Percentiles rank a stretch among this genome's conserved stretches.
Conservation (phyloP, 1,284 basidiomycete genomes). For the Ganoderma sinense region DNA sequence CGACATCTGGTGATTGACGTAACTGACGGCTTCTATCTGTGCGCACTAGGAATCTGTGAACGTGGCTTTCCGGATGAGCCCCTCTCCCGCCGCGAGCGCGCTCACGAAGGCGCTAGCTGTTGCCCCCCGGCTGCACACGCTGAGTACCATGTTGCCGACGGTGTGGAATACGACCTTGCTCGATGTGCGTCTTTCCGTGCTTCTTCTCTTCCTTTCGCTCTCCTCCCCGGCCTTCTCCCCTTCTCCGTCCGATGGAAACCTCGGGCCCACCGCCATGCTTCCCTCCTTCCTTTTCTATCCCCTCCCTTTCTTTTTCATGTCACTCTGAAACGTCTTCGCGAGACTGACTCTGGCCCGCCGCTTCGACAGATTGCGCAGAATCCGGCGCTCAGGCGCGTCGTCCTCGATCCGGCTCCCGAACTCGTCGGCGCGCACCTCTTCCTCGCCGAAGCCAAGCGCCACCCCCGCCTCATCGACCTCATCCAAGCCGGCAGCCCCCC, state of each 20-base stretch:
- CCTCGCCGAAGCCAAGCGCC: slow-evolving; percentile 38
- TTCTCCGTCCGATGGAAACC: slow-evolving; percentile 2
- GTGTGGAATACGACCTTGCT: slow-evolving; percentile 41
- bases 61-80: slow-evolving; percentile 54
- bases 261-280: not conserved
- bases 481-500: slow-evolving; percentile 36
- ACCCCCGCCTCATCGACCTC: slow-evolving; percentile 39
- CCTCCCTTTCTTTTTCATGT: slow-evolving; percentile 8
- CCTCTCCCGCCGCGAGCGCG: slow-evolving; percentile 32
- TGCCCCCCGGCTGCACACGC: slow-evolving; percentile 36
- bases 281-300: not conserved
- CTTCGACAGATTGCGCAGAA: slow-evolving; percentile 36
- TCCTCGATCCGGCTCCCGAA: slow-evolving; percentile 34
- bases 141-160: slow-evolving; percentile 37
- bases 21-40: slow-evolving; percentile 20
- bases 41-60: slow-evolving; percentile 50
- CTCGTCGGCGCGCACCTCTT: slow-evolving; percentile 38
- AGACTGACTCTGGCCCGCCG: slow-evolving; percentile 5
- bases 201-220: slow-evolving; percentile 3
- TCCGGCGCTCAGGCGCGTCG: slow-evolving; percentile 36
- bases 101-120: slow-evolving; percentile 36
- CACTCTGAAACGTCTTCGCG: slow-evolving; percentile 16
- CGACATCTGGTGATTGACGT: slow-evolving; percentile 16
- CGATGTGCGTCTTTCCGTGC: slow-evolving; percentile 29
- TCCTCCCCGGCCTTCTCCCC: slow-evolving; percentile 7